These are phyloP conservation scores for Debaryomyces hansenii DNA, from an alignment of 805 yeast species.

Conservation along the genomic window DNA sequence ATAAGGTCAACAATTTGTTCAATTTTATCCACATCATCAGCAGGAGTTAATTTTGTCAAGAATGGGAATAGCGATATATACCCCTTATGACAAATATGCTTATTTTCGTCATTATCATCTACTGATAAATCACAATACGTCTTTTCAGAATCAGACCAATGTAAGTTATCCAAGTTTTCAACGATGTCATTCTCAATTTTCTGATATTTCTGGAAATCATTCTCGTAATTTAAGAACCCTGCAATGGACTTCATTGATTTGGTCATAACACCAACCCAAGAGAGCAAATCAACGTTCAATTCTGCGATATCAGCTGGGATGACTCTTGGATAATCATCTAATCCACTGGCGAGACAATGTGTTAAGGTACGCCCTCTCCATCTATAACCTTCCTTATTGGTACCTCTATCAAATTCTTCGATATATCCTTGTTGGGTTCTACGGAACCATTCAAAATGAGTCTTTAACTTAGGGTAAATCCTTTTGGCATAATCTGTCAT, in stretches of 20 bases:
- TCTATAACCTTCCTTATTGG: conserved; percentile 65
- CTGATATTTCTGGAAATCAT: conserved; percentile 57
- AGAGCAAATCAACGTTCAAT: conserved; percentile 80
- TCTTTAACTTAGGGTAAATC: conserved; percentile 73
- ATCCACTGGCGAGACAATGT: conserved; percentile 88
- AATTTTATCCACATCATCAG: conserved; percentile 45
- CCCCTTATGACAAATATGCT: conserved; percentile 82
- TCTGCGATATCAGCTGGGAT: conserved; percentile 82
- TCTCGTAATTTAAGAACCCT: conserved; percentile 51
- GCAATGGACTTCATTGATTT: conserved; percentile 78
- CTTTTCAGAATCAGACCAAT: conserved; percentile 71
- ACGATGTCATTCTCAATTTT: conserved; percentile 56
- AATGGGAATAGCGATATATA: conserved; percentile 88
- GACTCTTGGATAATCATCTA: conserved; percentile 94
- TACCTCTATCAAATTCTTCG: conserved; percentile 65
- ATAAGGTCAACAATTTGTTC: conserved; percentile 55
- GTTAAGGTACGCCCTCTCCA: conserved; percentile 91
- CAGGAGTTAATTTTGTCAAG: conserved; percentile 60
- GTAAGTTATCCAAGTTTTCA: conserved; percentile 66
- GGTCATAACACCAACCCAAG: conserved; percentile 95
- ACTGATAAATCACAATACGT: conserved; percentile 84
- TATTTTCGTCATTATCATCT: conserved; percentile 66
- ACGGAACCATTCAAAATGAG: conserved; percentile 85
- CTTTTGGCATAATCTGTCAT: conserved; percentile 55
- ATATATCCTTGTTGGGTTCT: conserved; percentile 74